Base-by-base conservation (phyloP, 2,329 filamentous ascomycete genomes). In the Didymella arachidicola region DNA sequence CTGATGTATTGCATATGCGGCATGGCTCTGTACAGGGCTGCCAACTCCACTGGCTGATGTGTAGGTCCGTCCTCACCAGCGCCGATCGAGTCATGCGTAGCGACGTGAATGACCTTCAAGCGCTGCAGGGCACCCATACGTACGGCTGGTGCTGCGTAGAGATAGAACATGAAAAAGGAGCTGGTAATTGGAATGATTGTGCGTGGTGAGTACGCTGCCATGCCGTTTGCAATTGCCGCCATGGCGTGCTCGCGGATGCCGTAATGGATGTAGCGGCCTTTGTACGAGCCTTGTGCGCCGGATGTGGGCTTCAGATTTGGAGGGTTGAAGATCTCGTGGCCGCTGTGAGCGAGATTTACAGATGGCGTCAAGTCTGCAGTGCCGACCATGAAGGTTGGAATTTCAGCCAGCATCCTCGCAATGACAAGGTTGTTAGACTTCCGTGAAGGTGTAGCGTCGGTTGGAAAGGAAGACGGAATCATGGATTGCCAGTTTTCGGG, bases 371-470 rank as follows among this genome's bases (percentile, higher is more conserved):
- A 76, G 75, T 87, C 89, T 36, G 61, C 52, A 7, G 59, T 67
- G 83, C 91, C 80, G 85, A 96, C 92, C 80, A 95, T 89, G 89
- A 98, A 98, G 71, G 83, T 83, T 86, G 97, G 97, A 71, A 97
- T 80, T 79, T 97, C 92, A 73, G 97, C 90, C 62, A 84, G 81
- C 1, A 86, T 68, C 0, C 82, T 81, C 58, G 84, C 84, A 57
- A 79, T 79, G 1, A 81, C 78, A 2, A 83, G 66, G 0, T 82
- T 82, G 8, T 80, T 78, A 0, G 82, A 83, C 63, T 84, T 84
- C 46, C 84, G 76, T 0, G 82, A 80, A 0, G 84, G 73, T 1
- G 83, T 86, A 0, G 79, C 77, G 3, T 76, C 72, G 2, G 74
- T 78, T 0, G 83, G 80, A 57, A 85, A 80, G 36, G 77, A 76